phyloP scores from a whole-genome alignment of 2,329 filamentous ascomycete genomes.

The Neobulgaria alba region DNA sequence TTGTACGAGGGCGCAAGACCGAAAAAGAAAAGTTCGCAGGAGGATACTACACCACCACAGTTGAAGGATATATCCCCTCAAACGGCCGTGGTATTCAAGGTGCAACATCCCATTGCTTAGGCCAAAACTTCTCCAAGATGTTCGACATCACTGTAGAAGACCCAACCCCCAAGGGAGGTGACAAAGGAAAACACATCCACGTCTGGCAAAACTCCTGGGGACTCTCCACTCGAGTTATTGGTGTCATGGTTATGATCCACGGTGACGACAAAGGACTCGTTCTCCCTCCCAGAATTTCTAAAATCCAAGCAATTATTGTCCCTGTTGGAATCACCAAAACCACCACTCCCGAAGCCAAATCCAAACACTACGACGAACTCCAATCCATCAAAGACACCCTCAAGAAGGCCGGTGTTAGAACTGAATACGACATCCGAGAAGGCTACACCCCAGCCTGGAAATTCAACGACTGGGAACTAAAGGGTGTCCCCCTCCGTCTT shows the following conservation, averaged over 20 bases:
- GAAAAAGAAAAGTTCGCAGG: constrained; percentile 98
- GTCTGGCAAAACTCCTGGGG: constrained; percentile 99
- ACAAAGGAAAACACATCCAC: constrained; percentile 71
- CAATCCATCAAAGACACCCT: constrained; percentile 62
- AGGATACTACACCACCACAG: constrained; percentile 91
- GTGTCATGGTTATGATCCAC: constrained; percentile 98
- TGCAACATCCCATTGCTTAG: constrained; percentile 80
- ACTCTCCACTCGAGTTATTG: constrained; percentile 91
- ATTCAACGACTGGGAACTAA: constrained; percentile 98
- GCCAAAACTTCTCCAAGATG: constrained; percentile 99
- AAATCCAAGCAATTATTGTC: constrained; percentile 77
- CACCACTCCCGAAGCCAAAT: constrained; percentile 69
- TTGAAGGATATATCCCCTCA: constrained; percentile 92
- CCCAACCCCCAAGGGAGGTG: constrained; percentile 58
- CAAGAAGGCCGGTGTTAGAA: constrained; percentile 64
- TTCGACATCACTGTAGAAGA: constrained; percentile 97
- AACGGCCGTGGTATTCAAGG: constrained; percentile 96
- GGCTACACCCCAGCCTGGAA: constrained; percentile 93
- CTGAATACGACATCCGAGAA: constrained; percentile 76
- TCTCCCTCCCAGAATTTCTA: constrained; percentile 81
- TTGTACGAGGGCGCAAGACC: constrained; percentile 88
- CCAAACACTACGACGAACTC: constrained; percentile 67
- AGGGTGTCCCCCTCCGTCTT: constrained; percentile 85
- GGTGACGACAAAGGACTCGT: constrained; percentile 93
- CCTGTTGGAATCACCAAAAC: constrained; percentile 90